Conservation (phyloP, 169 alveolate species). For the Sarcocystis neurona region DNA sequence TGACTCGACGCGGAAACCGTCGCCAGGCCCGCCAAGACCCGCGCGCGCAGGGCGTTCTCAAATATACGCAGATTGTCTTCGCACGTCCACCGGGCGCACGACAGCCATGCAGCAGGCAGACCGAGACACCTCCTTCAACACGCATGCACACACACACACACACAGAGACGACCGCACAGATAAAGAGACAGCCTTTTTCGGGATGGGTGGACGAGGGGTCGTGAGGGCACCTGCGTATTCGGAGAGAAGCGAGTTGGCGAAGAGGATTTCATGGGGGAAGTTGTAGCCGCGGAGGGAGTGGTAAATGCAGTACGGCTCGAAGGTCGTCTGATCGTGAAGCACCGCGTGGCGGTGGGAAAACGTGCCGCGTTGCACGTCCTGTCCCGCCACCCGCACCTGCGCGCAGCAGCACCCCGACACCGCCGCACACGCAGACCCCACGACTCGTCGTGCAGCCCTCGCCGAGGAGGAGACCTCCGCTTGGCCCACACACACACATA, state of each 20-base stretch:
- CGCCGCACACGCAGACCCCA: too few relatives aligned
- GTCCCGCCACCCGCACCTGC: constrained; percentile 90
- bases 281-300: constrained; percentile 31
- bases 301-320: constrained; percentile 42
- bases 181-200: neutral
- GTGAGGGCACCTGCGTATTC: constrained; percentile 80
- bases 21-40: too few relatives aligned
- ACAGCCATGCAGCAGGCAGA: neutral
- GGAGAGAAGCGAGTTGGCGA: constrained; percentile 87
- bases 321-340: constrained; percentile 83
- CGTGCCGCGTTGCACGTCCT: constrained; percentile 96
- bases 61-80: too few relatives aligned
- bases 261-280: constrained; percentile 66
- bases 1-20: too few relatives aligned
- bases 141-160: neutral
- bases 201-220: neutral
- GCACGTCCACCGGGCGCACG: too few relatives aligned
- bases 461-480: too few relatives aligned
- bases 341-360: constrained; percentile 95
- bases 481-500: too few relatives aligned
- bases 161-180: neutral
- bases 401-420: too few relatives aligned
- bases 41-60: too few relatives aligned
- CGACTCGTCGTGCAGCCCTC: too few relatives aligned
- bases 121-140: neutral